Percentiles rank a stretch among this genome's conserved stretches.
Evolutionary conservation across 345 rosid genomes (phyloP).

Genomic region (Syzygium jambos): DNA sequence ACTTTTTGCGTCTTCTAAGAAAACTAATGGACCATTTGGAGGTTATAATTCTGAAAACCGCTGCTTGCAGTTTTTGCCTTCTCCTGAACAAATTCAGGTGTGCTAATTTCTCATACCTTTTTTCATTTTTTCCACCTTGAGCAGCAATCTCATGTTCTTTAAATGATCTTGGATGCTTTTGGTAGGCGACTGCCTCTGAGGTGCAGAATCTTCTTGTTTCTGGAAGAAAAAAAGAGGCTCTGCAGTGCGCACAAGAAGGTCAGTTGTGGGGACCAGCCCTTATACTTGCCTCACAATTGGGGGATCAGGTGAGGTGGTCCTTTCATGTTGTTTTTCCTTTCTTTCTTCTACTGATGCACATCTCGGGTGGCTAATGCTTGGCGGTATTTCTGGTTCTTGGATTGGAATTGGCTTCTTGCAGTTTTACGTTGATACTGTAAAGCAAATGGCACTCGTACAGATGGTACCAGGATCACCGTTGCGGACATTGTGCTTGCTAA

Average conservation of each 20-base stretch:
- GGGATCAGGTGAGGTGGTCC: constrained; percentile 63
- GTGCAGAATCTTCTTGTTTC: constrained; percentile 92
- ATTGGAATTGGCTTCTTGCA: constrained; percentile 23
- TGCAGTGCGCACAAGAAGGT: constrained; percentile 84
- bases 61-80: constrained; percentile 79
- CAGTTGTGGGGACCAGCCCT: constrained; percentile 99
- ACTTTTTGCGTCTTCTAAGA: constrained; percentile 84
- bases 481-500: constrained; percentile 91
- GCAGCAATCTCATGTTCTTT: neutral
- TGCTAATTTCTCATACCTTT: constrained; percentile 1
- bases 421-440: constrained; percentile 91
- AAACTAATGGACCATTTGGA: constrained; percentile 31
- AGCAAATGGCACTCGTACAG: constrained; percentile 93
- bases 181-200: constrained; percentile 83
- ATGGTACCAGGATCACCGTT: constrained; percentile 92
- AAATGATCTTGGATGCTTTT: neutral
- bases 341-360: neutral
- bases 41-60: constrained; percentile 45
- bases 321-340: neutral
- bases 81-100: constrained; percentile 86
- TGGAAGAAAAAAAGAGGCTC: constrained; percentile 85
- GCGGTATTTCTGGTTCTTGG: neutral
- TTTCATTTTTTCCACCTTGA: neutral
- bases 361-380: neutral
- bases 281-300: constrained; percentile 91